These are phyloP conservation scores for Coniochaeta ligniaria DNA, from an alignment of 2,329 filamentous ascomycete genomes.

Conservation along the genomic window DNA sequence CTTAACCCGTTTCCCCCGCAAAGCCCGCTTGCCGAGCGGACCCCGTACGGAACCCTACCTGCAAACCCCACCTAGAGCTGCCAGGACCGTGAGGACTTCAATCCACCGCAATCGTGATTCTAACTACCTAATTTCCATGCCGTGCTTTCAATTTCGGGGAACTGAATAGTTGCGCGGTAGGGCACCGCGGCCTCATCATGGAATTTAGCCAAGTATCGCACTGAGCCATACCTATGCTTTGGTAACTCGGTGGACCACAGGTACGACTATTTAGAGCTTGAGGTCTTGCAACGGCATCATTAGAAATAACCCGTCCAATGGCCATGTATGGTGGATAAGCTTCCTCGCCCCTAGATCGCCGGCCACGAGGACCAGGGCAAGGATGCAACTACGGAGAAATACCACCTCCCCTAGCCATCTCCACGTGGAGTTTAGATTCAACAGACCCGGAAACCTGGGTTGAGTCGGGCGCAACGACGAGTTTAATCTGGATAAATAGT, in stretches of 20 bases:
- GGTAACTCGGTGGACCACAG: not conserved
- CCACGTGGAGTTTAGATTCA: not conserved
- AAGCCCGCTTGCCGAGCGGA: not conserved
- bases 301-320: not conserved
- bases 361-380: not conserved
- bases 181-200: not conserved
- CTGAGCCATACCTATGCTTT: too few relatives aligned
- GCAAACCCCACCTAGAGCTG: too few relatives aligned
- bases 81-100: too few relatives aligned
- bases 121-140: too few relatives aligned
- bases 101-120: too few relatives aligned
- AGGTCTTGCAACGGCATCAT: not conserved
- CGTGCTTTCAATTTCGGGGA: too few relatives aligned
- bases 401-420: not conserved
- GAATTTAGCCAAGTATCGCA: not conserved
- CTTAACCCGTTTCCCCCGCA: not conserved
- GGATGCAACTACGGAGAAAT: slow-evolving; percentile 1
- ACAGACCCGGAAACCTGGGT: not conserved
- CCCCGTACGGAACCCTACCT: not conserved
- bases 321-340: too few relatives aligned
- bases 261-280: not conserved
- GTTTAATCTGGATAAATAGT: not conserved
- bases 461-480: not conserved
- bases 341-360: not conserved
- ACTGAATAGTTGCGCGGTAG: not conserved